These are phyloP conservation scores for Cucumis hystrix DNA, from an alignment of 306 rosid species.

Conservation along the genomic window DNA sequence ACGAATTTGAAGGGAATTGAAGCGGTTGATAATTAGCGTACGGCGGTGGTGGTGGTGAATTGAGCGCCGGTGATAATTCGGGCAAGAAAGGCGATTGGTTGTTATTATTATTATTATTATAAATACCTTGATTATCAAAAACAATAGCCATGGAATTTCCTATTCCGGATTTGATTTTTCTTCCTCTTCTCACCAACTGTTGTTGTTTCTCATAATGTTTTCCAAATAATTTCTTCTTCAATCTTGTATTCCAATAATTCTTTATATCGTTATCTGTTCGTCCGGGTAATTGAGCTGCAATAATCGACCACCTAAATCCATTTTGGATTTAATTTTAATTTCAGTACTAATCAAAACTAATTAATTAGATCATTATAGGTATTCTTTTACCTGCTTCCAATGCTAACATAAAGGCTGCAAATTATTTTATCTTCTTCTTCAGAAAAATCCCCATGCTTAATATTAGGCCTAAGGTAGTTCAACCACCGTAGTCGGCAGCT, in stretches of 20 bases:
- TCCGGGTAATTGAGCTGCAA: constrained; percentile 85
- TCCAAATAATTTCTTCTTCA: constrained; percentile 77
- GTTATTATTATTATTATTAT: not conserved
- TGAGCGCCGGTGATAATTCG: constrained; percentile 26
- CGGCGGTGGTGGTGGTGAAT: not conserved
- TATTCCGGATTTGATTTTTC: constrained; percentile 15
- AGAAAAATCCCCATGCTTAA: constrained; percentile 76
- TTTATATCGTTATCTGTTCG: constrained; percentile 85
- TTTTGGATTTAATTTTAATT: not conserved
- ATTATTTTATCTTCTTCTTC: constrained; percentile 86
- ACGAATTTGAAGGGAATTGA: not conserved
- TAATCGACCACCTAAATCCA: constrained; percentile 65
- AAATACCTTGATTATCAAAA: not conserved
- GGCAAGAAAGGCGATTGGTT: constrained; percentile 49
- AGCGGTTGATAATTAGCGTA: constrained; percentile 14
- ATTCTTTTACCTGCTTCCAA: constrained; percentile 70
- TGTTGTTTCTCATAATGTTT: constrained; percentile 27
- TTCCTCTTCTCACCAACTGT: not conserved
- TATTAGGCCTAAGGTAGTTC: constrained; percentile 84
- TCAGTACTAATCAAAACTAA: not conserved
- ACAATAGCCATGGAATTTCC: constrained; percentile 13
- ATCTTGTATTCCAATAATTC: constrained; percentile 90
- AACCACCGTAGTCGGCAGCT: constrained; percentile 89
- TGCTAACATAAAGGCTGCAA: constrained; percentile 70
- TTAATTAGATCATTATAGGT: not conserved